Evolutionary conservation across 331 rosid genomes (phyloP).

Genomic region (Erythrophleum ivorense): DNA sequence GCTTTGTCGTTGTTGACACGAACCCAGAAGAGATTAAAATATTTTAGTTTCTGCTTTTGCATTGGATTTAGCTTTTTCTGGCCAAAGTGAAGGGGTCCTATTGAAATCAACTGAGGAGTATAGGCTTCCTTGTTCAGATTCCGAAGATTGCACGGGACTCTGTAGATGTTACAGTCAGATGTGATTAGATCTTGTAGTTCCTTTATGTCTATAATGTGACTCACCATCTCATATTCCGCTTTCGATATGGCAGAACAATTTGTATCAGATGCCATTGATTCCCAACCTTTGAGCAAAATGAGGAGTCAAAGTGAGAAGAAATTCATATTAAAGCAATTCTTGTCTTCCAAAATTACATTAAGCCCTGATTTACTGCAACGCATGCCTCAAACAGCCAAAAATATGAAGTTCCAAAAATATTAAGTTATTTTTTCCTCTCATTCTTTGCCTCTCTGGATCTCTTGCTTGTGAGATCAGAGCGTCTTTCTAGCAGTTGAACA

Average conservation of each 20-base stretch:
- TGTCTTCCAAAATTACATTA: background rate
- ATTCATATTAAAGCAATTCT: background rate
- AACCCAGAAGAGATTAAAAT: conserved; percentile 22
- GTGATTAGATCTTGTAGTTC: conserved; percentile 22
- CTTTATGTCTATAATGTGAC: conserved; percentile 28
- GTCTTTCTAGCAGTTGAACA: background rate
- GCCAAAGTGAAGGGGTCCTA: conserved; percentile 41
- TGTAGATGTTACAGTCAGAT: conserved; percentile 32
- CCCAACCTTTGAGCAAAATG: background rate
- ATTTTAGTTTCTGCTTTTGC: conserved; percentile 42
- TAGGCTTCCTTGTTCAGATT: conserved; percentile 33
- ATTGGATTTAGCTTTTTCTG: conserved; percentile 15
- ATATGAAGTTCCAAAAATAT: background rate
- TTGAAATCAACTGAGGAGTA: conserved; percentile 47
- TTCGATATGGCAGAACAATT: conserved; percentile 16
- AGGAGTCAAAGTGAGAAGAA: too few species aligned
- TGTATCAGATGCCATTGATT: conserved; percentile 20
- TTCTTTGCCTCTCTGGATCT: background rate
- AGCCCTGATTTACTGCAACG: too few species aligned
- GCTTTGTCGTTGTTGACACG: background rate
- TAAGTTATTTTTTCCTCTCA: background rate
- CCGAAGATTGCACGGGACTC: conserved; percentile 41
- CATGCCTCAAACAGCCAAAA: too few species aligned
- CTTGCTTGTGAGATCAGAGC: background rate
- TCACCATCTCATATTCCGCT: conserved; percentile 40